A percentile compares a stretch with the other conserved stretches of the same genome.
phyloP scores from a whole-genome alignment of 192 early-diverging fungal genomes.

The Backusella australiensis region DNA sequence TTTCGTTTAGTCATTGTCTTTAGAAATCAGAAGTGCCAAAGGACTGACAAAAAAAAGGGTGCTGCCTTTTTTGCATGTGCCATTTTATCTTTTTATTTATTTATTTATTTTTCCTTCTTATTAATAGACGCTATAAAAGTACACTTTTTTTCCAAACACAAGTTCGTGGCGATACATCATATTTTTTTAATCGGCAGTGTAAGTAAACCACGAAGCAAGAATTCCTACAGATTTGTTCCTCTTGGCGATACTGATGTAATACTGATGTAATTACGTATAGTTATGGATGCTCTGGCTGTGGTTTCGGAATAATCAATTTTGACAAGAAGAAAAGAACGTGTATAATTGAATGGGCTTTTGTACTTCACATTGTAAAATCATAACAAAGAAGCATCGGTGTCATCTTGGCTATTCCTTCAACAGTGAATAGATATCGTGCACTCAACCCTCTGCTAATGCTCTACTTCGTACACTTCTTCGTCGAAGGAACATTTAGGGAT shows the following conservation, averaged over 20 bases:
- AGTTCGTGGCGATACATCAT: not conserved
- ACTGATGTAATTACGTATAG: not conserved
- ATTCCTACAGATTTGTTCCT: not conserved
- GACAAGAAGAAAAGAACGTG: not conserved
- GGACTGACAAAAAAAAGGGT: no score
- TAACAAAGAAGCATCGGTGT: conserved; percentile 14
- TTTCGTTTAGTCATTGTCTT: not conserved
- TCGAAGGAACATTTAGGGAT: conserved; percentile 11
- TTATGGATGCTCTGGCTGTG: not conserved
- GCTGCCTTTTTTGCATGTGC: not conserved
- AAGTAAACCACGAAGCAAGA: no score
- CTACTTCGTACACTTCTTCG: conserved; percentile 13
- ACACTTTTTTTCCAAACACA: no score
- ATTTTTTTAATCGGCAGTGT: not conserved
- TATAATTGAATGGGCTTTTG: not conserved
- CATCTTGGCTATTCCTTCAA: conserved; percentile 18
- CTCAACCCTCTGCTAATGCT: conserved; percentile 10
- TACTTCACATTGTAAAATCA: conserved; percentile 11
- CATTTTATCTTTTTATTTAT: no score
- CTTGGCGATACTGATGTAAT: not conserved
- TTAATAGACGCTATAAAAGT: no score
- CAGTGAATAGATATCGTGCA: conserved; percentile 2
- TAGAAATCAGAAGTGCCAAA: not conserved
- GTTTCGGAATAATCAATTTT: not conserved
- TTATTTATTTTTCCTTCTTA: no score